A percentile compares a stretch with the other conserved stretches of the same genome.
Evolutionary conservation across 371 early-diverging fungal genomes (phyloP).

Genomic region (Fennellomyces sp.): DNA sequence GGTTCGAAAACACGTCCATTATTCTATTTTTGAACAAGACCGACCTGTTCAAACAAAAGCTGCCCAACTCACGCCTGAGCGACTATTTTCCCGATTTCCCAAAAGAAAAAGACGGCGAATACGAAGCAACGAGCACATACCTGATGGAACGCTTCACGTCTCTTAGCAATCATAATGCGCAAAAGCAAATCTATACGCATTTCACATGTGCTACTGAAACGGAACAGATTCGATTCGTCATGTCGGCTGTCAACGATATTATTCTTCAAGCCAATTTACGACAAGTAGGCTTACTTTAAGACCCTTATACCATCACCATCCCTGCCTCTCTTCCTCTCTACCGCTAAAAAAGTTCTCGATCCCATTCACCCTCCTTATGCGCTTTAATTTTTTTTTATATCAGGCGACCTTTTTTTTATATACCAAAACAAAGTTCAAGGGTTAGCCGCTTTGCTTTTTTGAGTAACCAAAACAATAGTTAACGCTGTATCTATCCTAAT

Average conservation of each 20-base stretch:
- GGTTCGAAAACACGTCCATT: conserved; percentile 81
- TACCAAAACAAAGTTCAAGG: background rate
- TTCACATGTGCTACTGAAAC: conserved; percentile 70
- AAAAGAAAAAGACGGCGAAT: conserved; percentile 33
- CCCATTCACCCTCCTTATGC: background rate
- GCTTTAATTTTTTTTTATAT: background rate
- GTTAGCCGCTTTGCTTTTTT: background rate
- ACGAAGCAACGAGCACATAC: conserved; percentile 61
- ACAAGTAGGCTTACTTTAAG: conserved; percentile 65
- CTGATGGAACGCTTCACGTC: conserved; percentile 45
- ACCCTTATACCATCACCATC: background rate
- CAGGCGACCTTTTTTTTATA: background rate
- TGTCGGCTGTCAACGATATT: conserved; percentile 82
- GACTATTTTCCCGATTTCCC: conserved; percentile 76
- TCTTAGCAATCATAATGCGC: conserved; percentile 35
- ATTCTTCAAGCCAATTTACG: conserved; percentile 66
- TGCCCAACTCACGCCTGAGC: conserved; percentile 59
- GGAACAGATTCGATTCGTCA: conserved; percentile 77
- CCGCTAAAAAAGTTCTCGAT: background rate
- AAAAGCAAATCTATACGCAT: conserved; percentile 56
- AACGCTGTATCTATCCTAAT: background rate
- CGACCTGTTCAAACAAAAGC: conserved; percentile 76
- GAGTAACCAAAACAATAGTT: background rate
- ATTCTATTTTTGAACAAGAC: conserved; percentile 87
- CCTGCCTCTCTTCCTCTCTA: background rate